Percentiles rank a stretch among this genome's conserved stretches.
Conservation (phyloP, 2,329 filamentous ascomycete species). For the Diaporthe australafricana region DNA sequence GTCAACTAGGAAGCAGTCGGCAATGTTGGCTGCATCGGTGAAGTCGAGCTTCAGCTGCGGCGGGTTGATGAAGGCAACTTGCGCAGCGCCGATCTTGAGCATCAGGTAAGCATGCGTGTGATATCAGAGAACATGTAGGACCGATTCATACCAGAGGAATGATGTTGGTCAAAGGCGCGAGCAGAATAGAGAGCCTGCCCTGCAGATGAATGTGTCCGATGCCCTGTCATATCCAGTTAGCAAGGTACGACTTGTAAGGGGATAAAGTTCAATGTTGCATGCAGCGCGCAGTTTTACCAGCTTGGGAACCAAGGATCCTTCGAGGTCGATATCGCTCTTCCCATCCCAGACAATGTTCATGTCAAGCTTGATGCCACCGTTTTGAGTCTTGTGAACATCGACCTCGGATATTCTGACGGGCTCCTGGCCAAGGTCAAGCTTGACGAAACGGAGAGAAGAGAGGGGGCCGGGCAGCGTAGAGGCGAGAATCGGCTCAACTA, state of each 20-base stretch:
- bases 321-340: slow-evolving; percentile 58
- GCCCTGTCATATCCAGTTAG: slow-evolving; percentile 47
- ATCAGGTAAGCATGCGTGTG: neutral
- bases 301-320: slow-evolving; percentile 56
- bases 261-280: slow-evolving; percentile 45
- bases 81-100: slow-evolving; percentile 58
- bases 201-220: slow-evolving; percentile 57
- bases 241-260: slow-evolving; percentile 1
- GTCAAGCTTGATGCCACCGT: slow-evolving; percentile 59
- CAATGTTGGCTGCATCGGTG: slow-evolving; percentile 58
- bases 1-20: slow-evolving; percentile 54
- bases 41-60: slow-evolving; percentile 58
- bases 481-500: slow-evolving; percentile 60
- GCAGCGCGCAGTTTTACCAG: slow-evolving; percentile 34
- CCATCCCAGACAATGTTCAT: slow-evolving; percentile 60
- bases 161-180: slow-evolving; percentile 57
- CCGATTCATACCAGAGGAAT: slow-evolving; percentile 55
- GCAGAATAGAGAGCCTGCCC: slow-evolving; percentile 56
- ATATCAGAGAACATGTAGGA: slow-evolving; percentile 19
- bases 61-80: slow-evolving; percentile 61
- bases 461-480: slow-evolving; percentile 58
- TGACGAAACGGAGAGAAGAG: slow-evolving; percentile 54
- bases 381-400: slow-evolving; percentile 57
- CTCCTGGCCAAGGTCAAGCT: slow-evolving; percentile 56
- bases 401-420: slow-evolving; percentile 55